These are phyloP conservation scores for Hippophae tibetana DNA, from an alignment of 306 rosid genomes.

Conservation along the genomic window DNA sequence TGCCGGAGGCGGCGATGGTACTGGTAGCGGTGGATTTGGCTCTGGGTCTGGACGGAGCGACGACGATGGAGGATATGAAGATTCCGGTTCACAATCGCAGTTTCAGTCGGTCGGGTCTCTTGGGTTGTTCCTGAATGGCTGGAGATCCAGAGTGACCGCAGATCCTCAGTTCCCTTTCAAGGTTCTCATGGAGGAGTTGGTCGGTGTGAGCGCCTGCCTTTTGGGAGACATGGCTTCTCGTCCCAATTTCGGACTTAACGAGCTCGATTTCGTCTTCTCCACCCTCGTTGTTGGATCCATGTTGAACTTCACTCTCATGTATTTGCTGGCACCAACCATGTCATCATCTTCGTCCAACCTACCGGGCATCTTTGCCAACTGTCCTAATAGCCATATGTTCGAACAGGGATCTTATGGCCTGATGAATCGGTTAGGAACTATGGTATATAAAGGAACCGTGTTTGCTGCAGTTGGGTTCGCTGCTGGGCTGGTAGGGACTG, in stretches of 20 bases:
- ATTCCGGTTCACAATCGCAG: constrained; percentile 18
- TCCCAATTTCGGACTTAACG: constrained; percentile 92
- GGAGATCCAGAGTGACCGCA: constrained; percentile 93
- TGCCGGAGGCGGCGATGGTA: constrained; percentile 14
- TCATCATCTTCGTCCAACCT: constrained; percentile 37
- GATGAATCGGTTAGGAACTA: constrained; percentile 52
- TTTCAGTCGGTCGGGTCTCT: constrained; percentile 33
- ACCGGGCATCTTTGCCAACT: constrained; percentile 55
- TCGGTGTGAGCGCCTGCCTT: constrained; percentile 78
- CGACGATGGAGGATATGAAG: constrained; percentile 14
- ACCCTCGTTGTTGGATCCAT: constrained; percentile 93
- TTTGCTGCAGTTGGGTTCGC: constrained; percentile 78
- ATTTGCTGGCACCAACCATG: constrained; percentile 69
- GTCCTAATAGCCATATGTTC: constrained; percentile 90
- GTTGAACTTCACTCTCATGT: constrained; percentile 85
- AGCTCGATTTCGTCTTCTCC: constrained; percentile 92
- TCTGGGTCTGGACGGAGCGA: constrained; percentile 21
- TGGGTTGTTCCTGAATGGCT: constrained; percentile 58
- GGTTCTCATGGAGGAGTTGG: constrained; percentile 89
- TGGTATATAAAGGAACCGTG: constrained; percentile 62
- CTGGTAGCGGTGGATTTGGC: constrained; percentile 18
- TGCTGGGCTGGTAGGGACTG: constrained; percentile 72
- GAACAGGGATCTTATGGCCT: constrained; percentile 61
- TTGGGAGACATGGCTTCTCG: constrained; percentile 96
- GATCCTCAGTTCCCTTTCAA: constrained; percentile 98